Base-by-base conservation (phyloP, 495 filamentous ascomycete species). In the Ramalina intermedia region DNA sequence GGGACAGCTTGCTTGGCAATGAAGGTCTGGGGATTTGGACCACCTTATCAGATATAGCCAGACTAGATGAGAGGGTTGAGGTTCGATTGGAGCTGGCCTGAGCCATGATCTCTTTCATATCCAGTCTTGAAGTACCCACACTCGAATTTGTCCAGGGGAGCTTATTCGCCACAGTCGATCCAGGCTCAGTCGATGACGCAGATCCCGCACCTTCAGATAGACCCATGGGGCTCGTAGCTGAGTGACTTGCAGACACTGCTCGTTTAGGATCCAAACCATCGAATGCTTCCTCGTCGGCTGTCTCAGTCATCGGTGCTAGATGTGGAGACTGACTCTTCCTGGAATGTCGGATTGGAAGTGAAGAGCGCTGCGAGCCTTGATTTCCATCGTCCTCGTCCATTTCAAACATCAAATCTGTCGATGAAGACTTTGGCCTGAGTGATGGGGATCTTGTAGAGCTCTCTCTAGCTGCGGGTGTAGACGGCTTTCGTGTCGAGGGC, bases 371-470 rank as follows among this genome's bases (percentile, higher is more conserved):
- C 46, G 9, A 27, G 16, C 0, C 29, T 17, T 46, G 48, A 8
- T 18, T 12, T 12, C 50, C 49, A 39, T 64, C 69, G 37, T 86
- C 87, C n/a, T 90, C 87, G 49, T 94, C 89, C 86, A 94, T 94
- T 51, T 87, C 80, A 58, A 94, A 95, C 69, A 95, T 91, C 36
- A 95, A 69, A 53, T 95, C 87, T n/a, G 68, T 66, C 2, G 69
- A 63, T 0, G 82, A 87, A 18, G 69, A 71, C 51, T 75, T 84
- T 0, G 79, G 68, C 48, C 72, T 74, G n/a, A 90, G 67, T 33
- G 71, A 61, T 2, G 83, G 82, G 47, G 76, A 77, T 33, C 48
- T 57, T 13, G 53, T 67, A 2, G 66, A 63, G 43, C 68, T 65
- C 43, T 69, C 69, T 39, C 55, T 62, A 38, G 73, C 72, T 5